Evolutionary conservation across 2,329 filamentous ascomycete species (phyloP).

Genomic region (Nemania sp.): DNA sequence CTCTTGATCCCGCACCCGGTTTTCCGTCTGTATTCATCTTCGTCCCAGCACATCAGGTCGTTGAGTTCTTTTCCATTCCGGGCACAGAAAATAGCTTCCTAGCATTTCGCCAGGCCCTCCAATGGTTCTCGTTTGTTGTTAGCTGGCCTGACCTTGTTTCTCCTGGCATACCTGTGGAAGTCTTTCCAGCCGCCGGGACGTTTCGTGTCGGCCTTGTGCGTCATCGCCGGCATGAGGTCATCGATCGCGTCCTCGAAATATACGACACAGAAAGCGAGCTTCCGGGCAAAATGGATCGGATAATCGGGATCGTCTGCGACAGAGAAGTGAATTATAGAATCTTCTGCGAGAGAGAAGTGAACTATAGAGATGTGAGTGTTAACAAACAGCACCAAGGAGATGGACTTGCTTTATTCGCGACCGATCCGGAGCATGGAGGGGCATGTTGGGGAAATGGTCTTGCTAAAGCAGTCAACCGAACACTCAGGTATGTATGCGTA

Average conservation of each 20-base stretch:
- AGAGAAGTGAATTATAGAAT: conserved; percentile 18
- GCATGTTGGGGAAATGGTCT: no score
- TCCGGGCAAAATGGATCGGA: conserved; percentile 9
- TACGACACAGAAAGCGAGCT: conserved; percentile 19
- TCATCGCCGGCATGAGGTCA: conserved; percentile 4
- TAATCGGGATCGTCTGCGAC: not conserved
- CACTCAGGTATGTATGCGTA: not conserved
- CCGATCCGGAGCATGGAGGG: not conserved
- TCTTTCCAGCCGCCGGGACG: conserved; percentile 17
- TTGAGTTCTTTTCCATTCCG: not conserved
- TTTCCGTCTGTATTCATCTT: not conserved
- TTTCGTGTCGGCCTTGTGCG: not conserved
- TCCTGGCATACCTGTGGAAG: conserved; percentile 1
- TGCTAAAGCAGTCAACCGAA: not conserved
- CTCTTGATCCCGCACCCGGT: not conserved
- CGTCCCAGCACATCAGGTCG: conserved; percentile 11
- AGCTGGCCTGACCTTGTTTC: conserved; percentile 13
- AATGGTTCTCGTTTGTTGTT: not conserved
- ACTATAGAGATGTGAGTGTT: not conserved
- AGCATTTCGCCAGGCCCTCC: not conserved
- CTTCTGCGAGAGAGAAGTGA: not conserved
- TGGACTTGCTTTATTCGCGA: not conserved
- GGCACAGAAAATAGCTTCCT: conserved; percentile 4
- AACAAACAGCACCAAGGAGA: not conserved
- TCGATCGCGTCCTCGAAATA: conserved; percentile 22